These are phyloP conservation scores for Aspergillus ibericus DNA, from an alignment of 2,329 filamentous ascomycete genomes.

Conservation along the genomic window DNA sequence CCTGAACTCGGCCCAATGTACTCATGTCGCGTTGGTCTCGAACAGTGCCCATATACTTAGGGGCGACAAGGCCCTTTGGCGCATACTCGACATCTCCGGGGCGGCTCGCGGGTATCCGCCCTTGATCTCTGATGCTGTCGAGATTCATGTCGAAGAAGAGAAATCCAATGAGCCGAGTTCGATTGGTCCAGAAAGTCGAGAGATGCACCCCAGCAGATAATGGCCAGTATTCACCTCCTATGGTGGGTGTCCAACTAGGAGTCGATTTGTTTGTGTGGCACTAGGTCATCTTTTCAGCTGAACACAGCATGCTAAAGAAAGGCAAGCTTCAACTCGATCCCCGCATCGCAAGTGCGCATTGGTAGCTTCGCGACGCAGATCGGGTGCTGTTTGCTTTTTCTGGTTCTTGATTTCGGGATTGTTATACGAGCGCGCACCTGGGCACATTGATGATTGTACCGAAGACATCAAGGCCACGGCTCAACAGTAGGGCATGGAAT, in stretches of 20 bases:
- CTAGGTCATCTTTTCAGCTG: not conserved
- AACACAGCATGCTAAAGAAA: not conserved
- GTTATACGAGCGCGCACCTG: not conserved
- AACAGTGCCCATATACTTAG: constrained; percentile 39
- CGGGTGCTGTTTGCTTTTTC: not conserved
- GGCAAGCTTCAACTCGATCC: not conserved
- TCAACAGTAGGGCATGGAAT: no score
- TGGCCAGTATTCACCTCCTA: not conserved
- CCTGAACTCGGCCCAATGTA: constrained; percentile 40
- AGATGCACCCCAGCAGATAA: not conserved
- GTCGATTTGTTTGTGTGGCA: not conserved
- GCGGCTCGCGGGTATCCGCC: not conserved
- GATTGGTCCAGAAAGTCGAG: no score
- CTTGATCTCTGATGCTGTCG: not conserved
- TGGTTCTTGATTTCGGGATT: not conserved
- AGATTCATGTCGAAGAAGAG: not conserved
- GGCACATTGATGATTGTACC: not conserved
- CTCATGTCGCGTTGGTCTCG: constrained; percentile 42
- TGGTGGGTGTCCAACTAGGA: not conserved
- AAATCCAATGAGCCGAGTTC: not conserved
- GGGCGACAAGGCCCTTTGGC: constrained; percentile 31
- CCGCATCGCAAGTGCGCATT: not conserved
- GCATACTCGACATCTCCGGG: constrained; percentile 21
- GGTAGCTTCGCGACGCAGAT: not conserved
- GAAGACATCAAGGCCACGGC: not conserved